Base-by-base conservation (phyloP, 257 asterid species). In the Fraxinus excelsior region DNA sequence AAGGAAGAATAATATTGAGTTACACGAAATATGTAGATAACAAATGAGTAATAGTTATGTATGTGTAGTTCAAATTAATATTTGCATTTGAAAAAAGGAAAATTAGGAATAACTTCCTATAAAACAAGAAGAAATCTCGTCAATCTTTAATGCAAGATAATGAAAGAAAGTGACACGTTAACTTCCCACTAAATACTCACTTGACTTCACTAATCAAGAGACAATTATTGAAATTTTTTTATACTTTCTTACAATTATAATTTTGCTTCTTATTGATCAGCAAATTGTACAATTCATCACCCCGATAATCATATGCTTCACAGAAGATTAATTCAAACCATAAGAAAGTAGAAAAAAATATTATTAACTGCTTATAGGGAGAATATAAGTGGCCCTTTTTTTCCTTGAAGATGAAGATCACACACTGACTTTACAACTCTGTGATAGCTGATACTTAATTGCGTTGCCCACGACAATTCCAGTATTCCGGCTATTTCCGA, bases 361-460 rank as follows among this genome's bases (percentile, higher is more conserved):
- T 58, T 58, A 58, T 58, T 58, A 6, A 1, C 46, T 40, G 14
- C 14, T 9, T 9, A 40, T 40, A 9, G 12, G 9, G 44, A 38
- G 44, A 8, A 38, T 29, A 28, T 9, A 9, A 38, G 23, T 3
- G 23, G 23, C 1, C 64, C 8, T 32, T n/a, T n/a, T 44, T 9
- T 21, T 51, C 46, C 10, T n/a, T n/a, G n/a, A n/a, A n/a, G n/a
- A n/a, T 40, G 11, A 0, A 44, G 19, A 71, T 87, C 88, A 93
- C 42, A 89, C 83, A 37, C 90, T 89, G 58, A 94, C 94, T 5
- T 70, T 77, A 81, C 98, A 94, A 11, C 82, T 19, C 89, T 71
- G 88, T 0, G 88, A 60, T 1, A 95, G 82, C 87, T 90, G 96
- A 19, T 85, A 91, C 88, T 94, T 94, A 65, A 91, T 40, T 74